Conservation (phyloP, 2,329 filamentous ascomycete species). For the Alternaria arborescens region DNA sequence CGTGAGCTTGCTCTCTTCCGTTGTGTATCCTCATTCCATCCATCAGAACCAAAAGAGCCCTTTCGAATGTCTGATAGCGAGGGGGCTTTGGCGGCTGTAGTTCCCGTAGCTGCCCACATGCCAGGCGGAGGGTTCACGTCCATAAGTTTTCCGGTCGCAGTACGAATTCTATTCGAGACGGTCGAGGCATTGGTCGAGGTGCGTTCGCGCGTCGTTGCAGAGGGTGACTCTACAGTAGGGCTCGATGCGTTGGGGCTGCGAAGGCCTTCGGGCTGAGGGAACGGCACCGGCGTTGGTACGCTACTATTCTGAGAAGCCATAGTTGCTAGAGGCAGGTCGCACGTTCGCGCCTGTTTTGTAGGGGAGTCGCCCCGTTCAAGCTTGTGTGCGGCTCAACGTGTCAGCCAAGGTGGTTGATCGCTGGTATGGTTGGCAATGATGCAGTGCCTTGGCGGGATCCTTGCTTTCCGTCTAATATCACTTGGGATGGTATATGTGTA, state of each 20-base stretch:
- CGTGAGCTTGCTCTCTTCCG: slow-evolving; percentile 36
- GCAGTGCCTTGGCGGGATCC: slow-evolving; percentile 25
- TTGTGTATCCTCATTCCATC: slow-evolving; percentile 45
- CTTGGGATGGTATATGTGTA: slow-evolving; percentile 8
- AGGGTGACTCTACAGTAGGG: slow-evolving; percentile 23
- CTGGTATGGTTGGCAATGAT: slow-evolving; percentile 18
- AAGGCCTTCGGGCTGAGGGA: slow-evolving; percentile 34
- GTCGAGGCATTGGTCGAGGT: slow-evolving; percentile 46
- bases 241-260: slow-evolving; percentile 19
- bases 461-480: slow-evolving; percentile 18
- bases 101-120: slow-evolving; percentile 57
- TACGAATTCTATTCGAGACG: slow-evolving; percentile 43
- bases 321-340: not conserved
- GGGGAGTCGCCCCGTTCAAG: slow-evolving; percentile 1
- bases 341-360: slow-evolving; percentile 11
- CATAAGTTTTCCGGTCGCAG: slow-evolving; percentile 50
- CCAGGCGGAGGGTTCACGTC: slow-evolving; percentile 51
- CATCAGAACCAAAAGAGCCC: slow-evolving; percentile 46
- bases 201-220: slow-evolving; percentile 27
- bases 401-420: slow-evolving; percentile 24
- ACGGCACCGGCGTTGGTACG: slow-evolving; percentile 38
- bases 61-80: slow-evolving; percentile 54
- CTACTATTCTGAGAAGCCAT: slow-evolving; percentile 35
- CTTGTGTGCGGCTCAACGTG: slow-evolving; percentile 13
- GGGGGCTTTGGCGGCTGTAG: slow-evolving; percentile 52